Base-by-base conservation (phyloP, 106 monocot genomes). In the Cymbidium sinense region DNA sequence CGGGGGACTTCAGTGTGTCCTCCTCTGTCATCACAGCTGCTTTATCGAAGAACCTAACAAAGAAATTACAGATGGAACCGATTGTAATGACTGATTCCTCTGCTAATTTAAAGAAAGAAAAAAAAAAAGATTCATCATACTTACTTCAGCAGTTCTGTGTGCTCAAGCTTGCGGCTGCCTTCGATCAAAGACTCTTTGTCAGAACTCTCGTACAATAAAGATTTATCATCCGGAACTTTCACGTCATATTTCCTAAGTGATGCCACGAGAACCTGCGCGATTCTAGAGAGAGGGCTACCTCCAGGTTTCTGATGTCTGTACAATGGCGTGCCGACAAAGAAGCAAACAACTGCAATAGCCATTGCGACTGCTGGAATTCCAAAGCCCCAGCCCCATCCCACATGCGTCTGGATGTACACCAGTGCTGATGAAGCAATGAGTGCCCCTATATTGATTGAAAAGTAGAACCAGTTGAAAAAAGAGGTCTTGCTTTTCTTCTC, bases 381-480 rank as follows among this genome's bases (percentile, higher is more conserved):
- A 33, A 88, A 88, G 4, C 88, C 88, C 88, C 84, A 85, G 4
- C 88, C 77, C 85, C 85, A 85, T 28, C 88, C 88, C 34, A 87
- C 87, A 79, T 84, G 81, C 8, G 81, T n/a, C 74, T n/a, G n/a
- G n/a, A n/a, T n/a, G n/a, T n/a, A n/a, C n/a, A n/a, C n/a, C 61
- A 87, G 44, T 43, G 79, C 82, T 11, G 87, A 84, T 3, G 87
- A 70, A 36, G 87, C 87, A 62, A 87, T 50, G 13, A 87, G 73
- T 7, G 87, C 81, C 11, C 87, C 87, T 12, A 87, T 74, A 39
- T 87, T 87, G 76, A 87, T 87, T 21, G 87, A 79, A 34, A 87
- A 84, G 39, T 87, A 87, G 77, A 87, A 87, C 87, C 87, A 87
- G 73, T 87, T 87, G 79, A 87, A 87, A 76, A 87, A 87, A 7